Percentiles rank a stretch among this genome's conserved stretches.
Evolutionary conservation across 805 yeast species (phyloP).

Genomic region (Yamadazyma insecticola): DNA sequence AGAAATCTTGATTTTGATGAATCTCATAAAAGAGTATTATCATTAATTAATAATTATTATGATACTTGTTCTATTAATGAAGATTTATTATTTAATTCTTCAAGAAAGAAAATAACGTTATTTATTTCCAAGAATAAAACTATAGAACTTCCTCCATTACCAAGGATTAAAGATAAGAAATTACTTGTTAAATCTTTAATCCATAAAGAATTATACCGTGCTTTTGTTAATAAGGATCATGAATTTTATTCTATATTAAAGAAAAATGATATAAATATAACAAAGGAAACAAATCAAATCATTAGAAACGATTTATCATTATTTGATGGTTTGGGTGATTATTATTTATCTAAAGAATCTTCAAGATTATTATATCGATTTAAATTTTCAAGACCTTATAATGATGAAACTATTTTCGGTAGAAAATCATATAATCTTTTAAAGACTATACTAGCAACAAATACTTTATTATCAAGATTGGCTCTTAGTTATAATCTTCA

Average conservation of each 20-base stretch:
- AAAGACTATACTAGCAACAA: slow-evolving; percentile 31
- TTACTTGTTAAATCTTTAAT: slow-evolving; percentile 30
- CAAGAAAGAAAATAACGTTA: slow-evolving; percentile 16
- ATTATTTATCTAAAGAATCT: slow-evolving; percentile 33
- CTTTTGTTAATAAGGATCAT: slow-evolving; percentile 24
- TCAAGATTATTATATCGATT: slow-evolving; percentile 29
- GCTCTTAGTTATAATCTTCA: slow-evolving; percentile 33
- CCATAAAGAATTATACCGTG: slow-evolving; percentile 34
- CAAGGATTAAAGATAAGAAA: slow-evolving; percentile 23
- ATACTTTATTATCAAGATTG: slow-evolving; percentile 32
- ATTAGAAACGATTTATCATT: slow-evolving; percentile 31
- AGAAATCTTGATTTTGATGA: slow-evolving; percentile 3
- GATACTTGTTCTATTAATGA: slow-evolving; percentile 18
- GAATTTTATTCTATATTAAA: slow-evolving; percentile 18
- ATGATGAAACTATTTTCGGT: slow-evolving; percentile 16
- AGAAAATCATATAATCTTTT: slow-evolving; percentile 22
- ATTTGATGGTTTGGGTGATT: slow-evolving; percentile 40
- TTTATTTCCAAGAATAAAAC: slow-evolving; percentile 18
- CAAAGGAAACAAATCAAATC: slow-evolving; percentile 16
- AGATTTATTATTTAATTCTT: slow-evolving; percentile 16
- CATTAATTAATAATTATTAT: slow-evolving; percentile 21
- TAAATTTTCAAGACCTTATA: slow-evolving; percentile 13
- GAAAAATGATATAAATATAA: slow-evolving; percentile 14
- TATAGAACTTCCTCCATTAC: slow-evolving; percentile 31
- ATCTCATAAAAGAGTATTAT: slow-evolving; percentile 4